Percentiles rank a stretch among this genome's conserved stretches.
Evolutionary conservation across 169 alveolate species (phyloP).

Genomic region (Eimeria acervulina): DNA sequence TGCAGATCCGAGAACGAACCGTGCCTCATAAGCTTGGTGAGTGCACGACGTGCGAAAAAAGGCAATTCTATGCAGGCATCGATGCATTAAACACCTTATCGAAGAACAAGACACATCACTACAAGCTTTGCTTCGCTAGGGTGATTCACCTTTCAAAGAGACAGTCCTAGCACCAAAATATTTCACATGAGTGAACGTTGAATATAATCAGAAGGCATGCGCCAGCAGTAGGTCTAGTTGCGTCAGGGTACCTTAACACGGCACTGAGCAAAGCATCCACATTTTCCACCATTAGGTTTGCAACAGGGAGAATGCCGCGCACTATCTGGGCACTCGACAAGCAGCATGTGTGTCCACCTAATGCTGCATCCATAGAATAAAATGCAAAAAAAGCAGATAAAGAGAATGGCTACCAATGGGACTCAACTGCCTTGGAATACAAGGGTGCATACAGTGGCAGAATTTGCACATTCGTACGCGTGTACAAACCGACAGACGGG

Average conservation of each 20-base stretch:
- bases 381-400: too few relatives aligned
- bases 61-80: neutral
- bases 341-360: neutral
- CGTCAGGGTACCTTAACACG: neutral
- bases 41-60: neutral
- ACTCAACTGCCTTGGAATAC: neutral
- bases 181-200: neutral
- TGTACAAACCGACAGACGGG: too few relatives aligned
- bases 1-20: neutral
- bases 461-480: too few relatives aligned
- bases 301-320: neutral
- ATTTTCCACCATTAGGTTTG: neutral
- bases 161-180: neutral
- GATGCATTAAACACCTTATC: too few relatives aligned
- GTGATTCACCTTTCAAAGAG: too few relatives aligned
- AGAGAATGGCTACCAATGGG: neutral
- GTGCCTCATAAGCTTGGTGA: neutral
- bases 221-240: neutral
- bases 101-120: too few relatives aligned
- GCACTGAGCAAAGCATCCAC: neutral
- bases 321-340: neutral
- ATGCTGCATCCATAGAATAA: neutral
- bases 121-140: too few relatives aligned
- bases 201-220: neutral
- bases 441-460: neutral